Evolutionary conservation across 768 basidiomycete species (phyloP).

Genomic region (Gloeopeniophorella convolvens): DNA sequence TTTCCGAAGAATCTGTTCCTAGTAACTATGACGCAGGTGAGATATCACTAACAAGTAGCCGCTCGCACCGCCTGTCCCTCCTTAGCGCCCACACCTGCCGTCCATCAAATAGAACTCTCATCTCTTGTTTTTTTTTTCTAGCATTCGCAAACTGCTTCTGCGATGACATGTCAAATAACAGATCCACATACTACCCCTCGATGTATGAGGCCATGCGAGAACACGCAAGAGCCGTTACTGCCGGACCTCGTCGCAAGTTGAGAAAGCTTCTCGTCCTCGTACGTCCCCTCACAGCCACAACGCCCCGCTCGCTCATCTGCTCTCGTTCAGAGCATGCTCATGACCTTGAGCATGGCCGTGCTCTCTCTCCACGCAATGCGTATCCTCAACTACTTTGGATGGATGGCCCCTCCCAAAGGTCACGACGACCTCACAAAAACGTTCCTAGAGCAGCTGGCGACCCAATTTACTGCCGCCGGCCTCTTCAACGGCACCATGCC

Average conservation of each 20-base stretch:
- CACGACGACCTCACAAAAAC: constrained; percentile 9
- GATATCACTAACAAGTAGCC: too few species aligned
- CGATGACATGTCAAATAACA: constrained; percentile 13
- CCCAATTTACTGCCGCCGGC: constrained; percentile 5
- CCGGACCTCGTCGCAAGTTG: constrained; percentile 12
- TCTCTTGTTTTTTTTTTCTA: background rate
- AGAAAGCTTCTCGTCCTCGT: constrained; percentile 12
- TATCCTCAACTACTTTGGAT: constrained; percentile 7
- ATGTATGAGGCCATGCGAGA: constrained; percentile 12
- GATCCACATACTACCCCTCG: constrained; percentile 10
- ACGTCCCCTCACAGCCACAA: background rate
- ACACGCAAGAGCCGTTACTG: background rate
- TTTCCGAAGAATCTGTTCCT: too few species aligned
- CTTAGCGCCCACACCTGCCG: too few species aligned
- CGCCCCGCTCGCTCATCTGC: background rate
- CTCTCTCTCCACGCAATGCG: constrained; percentile 15
- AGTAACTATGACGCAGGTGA: too few species aligned
- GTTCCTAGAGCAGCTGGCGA: constrained; percentile 6
- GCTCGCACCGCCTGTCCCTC: too few species aligned
- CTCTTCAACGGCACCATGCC: constrained; percentile 8
- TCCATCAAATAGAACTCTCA: too few species aligned
- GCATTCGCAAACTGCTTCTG: constrained; percentile 10
- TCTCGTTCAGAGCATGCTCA: constrained; percentile 8
- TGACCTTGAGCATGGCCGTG: constrained; percentile 16
- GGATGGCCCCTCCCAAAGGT: background rate